These are phyloP conservation scores for Graphiopsis chlorocephala DNA, from an alignment of 2,329 filamentous ascomycete species.

Conservation along the genomic window DNA sequence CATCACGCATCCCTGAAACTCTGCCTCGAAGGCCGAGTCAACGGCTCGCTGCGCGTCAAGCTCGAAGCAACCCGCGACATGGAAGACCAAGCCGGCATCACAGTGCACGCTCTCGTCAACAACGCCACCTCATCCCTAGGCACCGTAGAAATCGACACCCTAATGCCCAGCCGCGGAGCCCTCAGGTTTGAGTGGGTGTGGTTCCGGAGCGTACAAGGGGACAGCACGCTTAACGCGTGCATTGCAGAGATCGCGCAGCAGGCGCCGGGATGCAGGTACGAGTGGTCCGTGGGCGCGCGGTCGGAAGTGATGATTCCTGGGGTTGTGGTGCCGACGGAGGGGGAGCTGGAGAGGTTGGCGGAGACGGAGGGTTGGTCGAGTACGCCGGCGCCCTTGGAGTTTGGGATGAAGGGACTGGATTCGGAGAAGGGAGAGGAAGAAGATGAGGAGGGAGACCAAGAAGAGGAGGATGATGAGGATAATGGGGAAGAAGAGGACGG, in stretches of 20 bases:
- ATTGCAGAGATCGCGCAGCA: background rate
- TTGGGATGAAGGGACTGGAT: background rate
- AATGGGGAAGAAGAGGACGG: too few relatives aligned
- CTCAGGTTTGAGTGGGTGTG: too few relatives aligned
- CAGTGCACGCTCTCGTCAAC: background rate
- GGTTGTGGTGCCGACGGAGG: background rate
- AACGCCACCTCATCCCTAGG: background rate
- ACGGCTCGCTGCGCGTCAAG: background rate
- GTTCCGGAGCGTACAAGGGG: too few relatives aligned
- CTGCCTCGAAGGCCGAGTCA: background rate
- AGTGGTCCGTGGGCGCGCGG: background rate
- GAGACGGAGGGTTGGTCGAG: background rate
- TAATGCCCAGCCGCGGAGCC: too few relatives aligned
- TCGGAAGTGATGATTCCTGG: background rate
- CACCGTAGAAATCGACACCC: background rate
- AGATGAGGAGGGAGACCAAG: background rate
- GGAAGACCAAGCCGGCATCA: background rate
- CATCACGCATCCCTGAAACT: background rate
- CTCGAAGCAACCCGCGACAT: background rate
- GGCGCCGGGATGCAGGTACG: background rate
- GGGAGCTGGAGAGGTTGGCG: background rate
- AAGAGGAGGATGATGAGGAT: background rate
- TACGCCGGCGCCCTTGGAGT: background rate
- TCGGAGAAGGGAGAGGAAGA: background rate
- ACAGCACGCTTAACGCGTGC: background rate